These are phyloP conservation scores for Talaromyces sp. DNA, from an alignment of 2,329 filamentous ascomycete genomes.

Conservation along the genomic window DNA sequence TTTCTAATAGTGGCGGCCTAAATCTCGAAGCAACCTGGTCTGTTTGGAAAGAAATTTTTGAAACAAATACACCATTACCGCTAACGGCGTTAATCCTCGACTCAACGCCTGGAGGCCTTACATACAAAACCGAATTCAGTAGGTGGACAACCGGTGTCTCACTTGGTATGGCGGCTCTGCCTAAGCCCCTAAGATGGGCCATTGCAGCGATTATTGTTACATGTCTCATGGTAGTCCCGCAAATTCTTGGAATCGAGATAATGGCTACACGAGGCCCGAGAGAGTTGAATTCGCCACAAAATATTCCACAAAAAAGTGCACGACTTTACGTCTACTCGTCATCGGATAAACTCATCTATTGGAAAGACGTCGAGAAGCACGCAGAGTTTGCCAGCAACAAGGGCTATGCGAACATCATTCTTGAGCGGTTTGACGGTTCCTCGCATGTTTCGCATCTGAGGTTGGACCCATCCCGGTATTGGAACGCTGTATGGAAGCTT, in stretches of 20 bases:
- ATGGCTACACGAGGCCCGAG: conserved; percentile 8
- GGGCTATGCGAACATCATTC: background rate
- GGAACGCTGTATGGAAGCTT: conserved; percentile 11
- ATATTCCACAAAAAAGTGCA: background rate
- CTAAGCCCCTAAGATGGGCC: background rate
- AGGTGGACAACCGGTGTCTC: conserved; percentile 10
- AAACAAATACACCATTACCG: background rate
- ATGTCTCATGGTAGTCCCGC: conserved; percentile 3
- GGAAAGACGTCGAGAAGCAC: conserved; percentile 1
- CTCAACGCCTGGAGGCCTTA: conserved; percentile 7
- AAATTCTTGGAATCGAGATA: conserved; percentile 7
- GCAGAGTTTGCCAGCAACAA: background rate
- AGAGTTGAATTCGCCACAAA: conserved; percentile 2
- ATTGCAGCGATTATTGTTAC: conserved; percentile 9
- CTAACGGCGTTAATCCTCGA: conserved; percentile 2
- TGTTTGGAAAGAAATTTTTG: conserved; percentile 7
- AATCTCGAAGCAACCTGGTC: conserved; percentile 4
- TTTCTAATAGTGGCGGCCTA: conserved; percentile 7
- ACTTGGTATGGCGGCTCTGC: background rate
- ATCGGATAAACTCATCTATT: conserved; percentile 6
- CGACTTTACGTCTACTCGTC: conserved; percentile 14
- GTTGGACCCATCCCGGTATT: conserved; percentile 10
- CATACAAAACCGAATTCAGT: conserved; percentile 8
- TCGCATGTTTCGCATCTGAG: conserved; percentile 12
- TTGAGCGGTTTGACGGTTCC: conserved; percentile 10